A percentile compares a stretch with the other conserved stretches of the same genome.
Conservation (phyloP, 192 early-diverging fungal species). For the Coemansia sp. region DNA sequence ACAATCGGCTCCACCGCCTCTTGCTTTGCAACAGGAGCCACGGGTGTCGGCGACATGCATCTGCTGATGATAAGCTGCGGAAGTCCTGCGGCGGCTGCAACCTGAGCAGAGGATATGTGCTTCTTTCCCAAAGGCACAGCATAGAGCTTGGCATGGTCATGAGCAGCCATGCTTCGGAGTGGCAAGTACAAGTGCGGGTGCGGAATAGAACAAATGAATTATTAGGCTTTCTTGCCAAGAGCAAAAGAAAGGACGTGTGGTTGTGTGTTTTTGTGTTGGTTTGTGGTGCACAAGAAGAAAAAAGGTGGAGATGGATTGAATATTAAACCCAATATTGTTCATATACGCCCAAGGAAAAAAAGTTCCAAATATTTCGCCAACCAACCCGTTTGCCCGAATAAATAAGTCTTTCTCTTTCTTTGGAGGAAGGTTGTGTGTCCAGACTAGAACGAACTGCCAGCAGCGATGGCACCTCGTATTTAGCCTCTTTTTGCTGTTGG, state of each 20-base stretch:
- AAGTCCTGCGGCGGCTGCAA: constrained; percentile 17
- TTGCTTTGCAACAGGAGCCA: neutral
- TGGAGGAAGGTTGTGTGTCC: neutral
- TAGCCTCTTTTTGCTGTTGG: neutral
- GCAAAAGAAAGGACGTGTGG: neutral
- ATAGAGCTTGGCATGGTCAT: constrained; percentile 30
- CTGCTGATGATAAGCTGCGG: constrained; percentile 41
- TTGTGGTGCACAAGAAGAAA: too few relatives aligned
- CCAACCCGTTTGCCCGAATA: too few relatives aligned
- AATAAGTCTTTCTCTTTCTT: neutral
- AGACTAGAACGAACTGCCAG: neutral
- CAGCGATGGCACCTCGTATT: neutral
- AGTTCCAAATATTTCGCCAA: too few relatives aligned
- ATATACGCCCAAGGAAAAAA: too few relatives aligned
- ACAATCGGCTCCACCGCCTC: neutral
- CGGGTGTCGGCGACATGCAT: constrained; percentile 38
- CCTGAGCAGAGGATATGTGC: constrained; percentile 7
- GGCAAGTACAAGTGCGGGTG: neutral
- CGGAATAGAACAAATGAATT: neutral
- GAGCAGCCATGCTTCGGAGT: constrained; percentile 8
- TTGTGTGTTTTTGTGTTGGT: too few relatives aligned
- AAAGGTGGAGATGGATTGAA: too few relatives aligned
- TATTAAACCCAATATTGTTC: too few relatives aligned
- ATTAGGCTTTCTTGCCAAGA: neutral
- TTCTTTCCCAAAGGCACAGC: constrained; percentile 30